Evolutionary conservation across 2,329 filamentous ascomycete species (phyloP).

Genomic region (Ascocoryne sarcoides): DNA sequence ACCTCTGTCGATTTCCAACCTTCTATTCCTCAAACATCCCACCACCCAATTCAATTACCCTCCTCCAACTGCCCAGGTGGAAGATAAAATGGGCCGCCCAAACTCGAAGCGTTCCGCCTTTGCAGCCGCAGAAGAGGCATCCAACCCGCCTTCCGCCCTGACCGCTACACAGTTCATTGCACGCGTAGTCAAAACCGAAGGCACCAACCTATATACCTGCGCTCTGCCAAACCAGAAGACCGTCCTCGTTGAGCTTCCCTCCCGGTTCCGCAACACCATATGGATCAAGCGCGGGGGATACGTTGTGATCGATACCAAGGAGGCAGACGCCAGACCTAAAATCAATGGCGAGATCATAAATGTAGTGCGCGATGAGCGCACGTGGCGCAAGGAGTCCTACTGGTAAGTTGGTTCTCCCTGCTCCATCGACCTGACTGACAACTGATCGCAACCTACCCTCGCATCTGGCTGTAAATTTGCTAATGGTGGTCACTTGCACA

Average conservation of each 20-base stretch:
- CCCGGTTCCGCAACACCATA: slow-evolving; percentile 82
- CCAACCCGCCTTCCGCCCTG: slow-evolving; percentile 49
- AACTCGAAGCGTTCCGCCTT: slow-evolving; percentile 72
- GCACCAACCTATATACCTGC: slow-evolving; percentile 83
- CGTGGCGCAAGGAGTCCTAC: slow-evolving; percentile 81
- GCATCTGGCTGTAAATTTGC: slow-evolving; percentile 1
- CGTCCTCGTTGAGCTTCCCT: slow-evolving; percentile 70
- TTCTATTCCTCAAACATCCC: too few species aligned
- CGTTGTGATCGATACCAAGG: slow-evolving; percentile 68
- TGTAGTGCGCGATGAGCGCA: slow-evolving; percentile 82
- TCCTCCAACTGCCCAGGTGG: background rate
- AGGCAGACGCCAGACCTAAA: slow-evolving; percentile 58
- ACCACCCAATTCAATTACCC: background rate
- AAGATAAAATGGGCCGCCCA: slow-evolving; percentile 55
- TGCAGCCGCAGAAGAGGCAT: slow-evolving; percentile 66
- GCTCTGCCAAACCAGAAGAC: slow-evolving; percentile 57
- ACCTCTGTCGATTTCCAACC: too few species aligned
- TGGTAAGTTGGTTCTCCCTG: slow-evolving; percentile 49
- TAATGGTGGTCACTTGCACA: slow-evolving; percentile 29
- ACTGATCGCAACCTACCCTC: too few species aligned
- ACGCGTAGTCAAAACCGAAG: slow-evolving; percentile 70
- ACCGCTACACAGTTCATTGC: slow-evolving; percentile 60
- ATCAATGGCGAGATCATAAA: slow-evolving; percentile 86
- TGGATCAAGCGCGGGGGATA: slow-evolving; percentile 89
- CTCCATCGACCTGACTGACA: too few species aligned